Base-by-base conservation (phyloP, 2,329 filamentous ascomycete species). In the Penicillium glabrum region DNA sequence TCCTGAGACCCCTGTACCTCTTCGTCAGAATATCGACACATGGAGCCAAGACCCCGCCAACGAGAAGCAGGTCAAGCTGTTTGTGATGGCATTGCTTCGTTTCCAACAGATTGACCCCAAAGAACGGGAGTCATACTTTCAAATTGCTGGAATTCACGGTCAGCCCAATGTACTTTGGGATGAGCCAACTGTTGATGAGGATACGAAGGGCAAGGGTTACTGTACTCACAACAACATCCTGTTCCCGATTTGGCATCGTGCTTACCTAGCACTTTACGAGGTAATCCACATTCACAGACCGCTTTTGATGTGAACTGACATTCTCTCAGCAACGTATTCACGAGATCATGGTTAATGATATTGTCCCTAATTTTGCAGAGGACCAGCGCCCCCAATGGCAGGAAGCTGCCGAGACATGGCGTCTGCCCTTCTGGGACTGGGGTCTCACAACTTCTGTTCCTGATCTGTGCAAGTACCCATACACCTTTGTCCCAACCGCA, bases 161-260 rank as follows among this genome's bases (percentile, higher is more conserved):
- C 55, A 59, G 24, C 55, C 56, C 4, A 50, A 57, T 43, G 46
- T 55, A 7, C 54, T 41, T 27, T 62, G 58, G 58, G 56, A 61
- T 51, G 60, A 62, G 35, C 45, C 37, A 19, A 29, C 16, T 26
- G 33, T 27, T 10, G 19, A 35, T 33, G 53, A 54, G 27, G 46
- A 56, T 19, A 45, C 46, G 26, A 44, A 46, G 23, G 31, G 31
- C 31, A 51, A 79, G n/a, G 90, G 90, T 47, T 96, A 93, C 71
- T 96, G 91, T 71, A 85, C 85, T 16, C 91, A 96, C 74, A 83
- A 81, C 37, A 89, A 88, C 5, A 84, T 88, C 49, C 77, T 95
- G 14, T 95, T 96, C 70, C 85, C 88, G 26, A 83, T 87, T 43
- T 96, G 91, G 91, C 91, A 96, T 78, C 84, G 91, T 45, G 89